Percentiles rank a stretch among this genome's conserved stretches.
Conservation (phyloP, 352 stramenopile genomes). For the Phytophthora sansomeana region DNA sequence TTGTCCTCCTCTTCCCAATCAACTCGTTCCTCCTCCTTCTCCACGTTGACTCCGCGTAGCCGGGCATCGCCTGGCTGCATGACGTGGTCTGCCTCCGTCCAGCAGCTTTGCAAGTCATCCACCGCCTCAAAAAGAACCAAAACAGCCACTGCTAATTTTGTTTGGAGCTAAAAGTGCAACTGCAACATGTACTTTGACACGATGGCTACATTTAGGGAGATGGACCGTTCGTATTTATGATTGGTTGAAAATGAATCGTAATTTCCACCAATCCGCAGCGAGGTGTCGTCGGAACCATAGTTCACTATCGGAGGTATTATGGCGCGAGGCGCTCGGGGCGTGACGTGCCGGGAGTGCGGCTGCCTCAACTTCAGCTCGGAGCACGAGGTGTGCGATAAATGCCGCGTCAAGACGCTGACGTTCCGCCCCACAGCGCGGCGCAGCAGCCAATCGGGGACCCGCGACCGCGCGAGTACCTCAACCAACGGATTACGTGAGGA, state of each 20-base stretch:
- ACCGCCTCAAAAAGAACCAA: conserved; percentile 1
- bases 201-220: conserved; percentile 17
- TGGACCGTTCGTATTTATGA: background rate
- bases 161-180: conserved; percentile 6
- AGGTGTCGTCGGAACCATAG: background rate
- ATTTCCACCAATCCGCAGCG: conserved; percentile 21
- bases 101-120: conserved; percentile 18
- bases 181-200: conserved; percentile 9
- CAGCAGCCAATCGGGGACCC: background rate
- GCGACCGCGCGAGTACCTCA: background rate
- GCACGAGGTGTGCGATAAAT: conserved; percentile 43
- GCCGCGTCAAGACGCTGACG: conserved; percentile 22
- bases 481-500: background rate
- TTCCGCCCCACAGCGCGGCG: conserved; percentile 20
- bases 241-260: background rate
- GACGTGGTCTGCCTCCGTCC: conserved; percentile 4
- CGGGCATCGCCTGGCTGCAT: conserved; percentile 31
- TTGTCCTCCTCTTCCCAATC: conserved; percentile 10
- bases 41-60: conserved; percentile 9
- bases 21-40: background rate
- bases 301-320: conserved; percentile 13
- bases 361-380: conserved; percentile 54
- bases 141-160: conserved; percentile 3
- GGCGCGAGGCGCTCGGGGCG: conserved; percentile 23
- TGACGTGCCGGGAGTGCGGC: conserved; percentile 52